Evolutionary conservation across 495 filamentous ascomycete species (phyloP).

Genomic region (Tuber brumale): DNA sequence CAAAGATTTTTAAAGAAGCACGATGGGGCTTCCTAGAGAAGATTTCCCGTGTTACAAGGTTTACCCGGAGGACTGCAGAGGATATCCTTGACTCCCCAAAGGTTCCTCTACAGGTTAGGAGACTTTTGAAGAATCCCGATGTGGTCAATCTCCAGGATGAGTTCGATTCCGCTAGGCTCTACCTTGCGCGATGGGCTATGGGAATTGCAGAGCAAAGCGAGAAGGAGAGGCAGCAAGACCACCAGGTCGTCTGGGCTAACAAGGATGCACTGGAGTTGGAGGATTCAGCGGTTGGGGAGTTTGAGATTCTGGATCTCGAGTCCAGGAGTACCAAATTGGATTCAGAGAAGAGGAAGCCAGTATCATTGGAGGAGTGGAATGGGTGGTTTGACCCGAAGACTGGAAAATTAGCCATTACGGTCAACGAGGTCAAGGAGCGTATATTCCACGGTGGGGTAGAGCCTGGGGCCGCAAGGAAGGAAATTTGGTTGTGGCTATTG

Average conservation of each 20-base stretch:
- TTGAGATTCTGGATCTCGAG: slow-evolving; percentile 85
- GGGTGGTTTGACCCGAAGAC: slow-evolving; percentile 68
- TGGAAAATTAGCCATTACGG: slow-evolving; percentile 67
- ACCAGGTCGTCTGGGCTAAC: slow-evolving; percentile 73
- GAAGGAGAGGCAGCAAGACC: slow-evolving; percentile 58
- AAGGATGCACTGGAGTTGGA: slow-evolving; percentile 89
- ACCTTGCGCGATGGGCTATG: slow-evolving; percentile 96
- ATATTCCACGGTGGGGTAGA: slow-evolving; percentile 93
- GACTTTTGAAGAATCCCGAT: slow-evolving; percentile 83
- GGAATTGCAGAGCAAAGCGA: slow-evolving; percentile 96
- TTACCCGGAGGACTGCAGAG: slow-evolving; percentile 84
- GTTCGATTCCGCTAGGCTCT: slow-evolving; percentile 90
- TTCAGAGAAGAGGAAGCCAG: slow-evolving; percentile 63
- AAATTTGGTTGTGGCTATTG: slow-evolving; percentile 91
- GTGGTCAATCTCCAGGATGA: slow-evolving; percentile 93
- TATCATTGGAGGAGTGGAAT: slow-evolving; percentile 81
- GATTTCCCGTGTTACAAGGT: slow-evolving; percentile 91
- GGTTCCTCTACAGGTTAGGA: slow-evolving; percentile 75
- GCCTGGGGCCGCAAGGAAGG: slow-evolving; percentile 81
- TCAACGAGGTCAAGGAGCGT: slow-evolving; percentile 88
- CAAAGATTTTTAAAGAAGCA: slow-evolving; percentile 90
- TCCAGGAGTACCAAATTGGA: slow-evolving; percentile 60
- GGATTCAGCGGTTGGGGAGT: slow-evolving; percentile 87
- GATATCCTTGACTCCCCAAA: slow-evolving; percentile 84
- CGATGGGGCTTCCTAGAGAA: slow-evolving; percentile 93